Conservation (phyloP, 768 basidiomycete species). For the Pleurotus salmoneostramineus region DNA sequence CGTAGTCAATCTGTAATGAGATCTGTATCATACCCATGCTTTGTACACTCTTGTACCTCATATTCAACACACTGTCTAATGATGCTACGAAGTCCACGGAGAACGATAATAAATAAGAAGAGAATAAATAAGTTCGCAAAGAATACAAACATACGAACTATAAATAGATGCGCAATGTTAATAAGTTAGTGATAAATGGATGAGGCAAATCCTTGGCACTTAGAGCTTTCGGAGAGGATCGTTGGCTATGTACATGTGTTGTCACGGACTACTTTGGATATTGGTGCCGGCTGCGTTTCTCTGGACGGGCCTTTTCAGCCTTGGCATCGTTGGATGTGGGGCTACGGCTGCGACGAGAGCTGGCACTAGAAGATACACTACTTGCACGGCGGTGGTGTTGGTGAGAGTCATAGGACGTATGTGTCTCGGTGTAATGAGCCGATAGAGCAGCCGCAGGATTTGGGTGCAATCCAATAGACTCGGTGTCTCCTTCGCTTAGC, state of each 20-base stretch:
- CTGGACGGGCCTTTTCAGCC: constrained; percentile 16
- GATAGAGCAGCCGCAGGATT: constrained; percentile 10
- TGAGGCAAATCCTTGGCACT: too few species aligned
- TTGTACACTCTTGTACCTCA: too few species aligned
- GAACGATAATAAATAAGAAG: neutral
- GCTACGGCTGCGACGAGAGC: constrained; percentile 36
- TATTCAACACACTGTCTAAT: too few species aligned
- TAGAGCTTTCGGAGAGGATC: neutral
- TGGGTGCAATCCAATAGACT: constrained; percentile 1
- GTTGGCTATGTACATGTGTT: neutral
- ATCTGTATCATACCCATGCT: too few species aligned
- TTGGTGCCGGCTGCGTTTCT: constrained; percentile 28
- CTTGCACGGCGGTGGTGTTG: constrained; percentile 32
- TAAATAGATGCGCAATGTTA: neutral
- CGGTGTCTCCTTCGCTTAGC: neutral
- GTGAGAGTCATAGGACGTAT: constrained; percentile 9
- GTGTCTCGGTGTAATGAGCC: constrained; percentile 1
- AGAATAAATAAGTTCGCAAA: neutral
- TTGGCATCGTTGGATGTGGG: constrained; percentile 29
- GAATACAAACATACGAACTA: constrained; percentile 1
- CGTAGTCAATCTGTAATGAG: too few species aligned
- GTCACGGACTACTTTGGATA: constrained; percentile 12
- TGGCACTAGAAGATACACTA: constrained; percentile 33
- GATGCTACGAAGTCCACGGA: too few species aligned
- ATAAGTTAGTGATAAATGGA: neutral